Evolutionary conservation across 148 eudicot species (phyloP), one percentile per base, ranked within the genome.

Genomic region (Salicornia ramosissima): DNA sequence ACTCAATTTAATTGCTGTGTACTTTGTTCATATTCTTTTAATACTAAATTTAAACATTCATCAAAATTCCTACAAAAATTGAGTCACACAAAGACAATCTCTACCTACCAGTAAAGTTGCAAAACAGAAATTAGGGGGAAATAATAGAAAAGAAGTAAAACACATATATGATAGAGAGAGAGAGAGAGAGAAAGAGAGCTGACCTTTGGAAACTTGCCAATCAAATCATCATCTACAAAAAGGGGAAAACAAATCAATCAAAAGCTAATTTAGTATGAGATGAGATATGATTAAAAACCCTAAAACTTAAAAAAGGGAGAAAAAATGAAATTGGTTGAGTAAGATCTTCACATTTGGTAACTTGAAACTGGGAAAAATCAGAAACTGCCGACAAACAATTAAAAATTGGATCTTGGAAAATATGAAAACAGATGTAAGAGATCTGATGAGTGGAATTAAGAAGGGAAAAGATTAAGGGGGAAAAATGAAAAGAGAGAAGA

Each of bases 51-150:
- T 36, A 36, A 36, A 25, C 8, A 11, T 55, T 55, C 31, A n/a
- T 11, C 24, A 24, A 55, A 47, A 12, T 60, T 60, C 54, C 60
- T 50, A 8, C 40, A 68, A 52, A 59, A 52, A 42, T 22, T 46
- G 47, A 65, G 50, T 46, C 75, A 65, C 79, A 43, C 75, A 76
- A 70, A 76, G 74, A 71, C 62, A 61, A 59, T 36, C 43, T 14
- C 68, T 14, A 59, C 51, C 15, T 29, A 57, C 14, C 12, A 50
- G 7, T n/a, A 64, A 26, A 75, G 28, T 0, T 60, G 12, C 4
- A 34, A 33, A 58, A 29, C 64, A 39, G 18, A 53, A 36, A 30
- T 28, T 16, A 49, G 49, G 21, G 21, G 7, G 3, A 65, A 15
- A 73, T 0, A 6, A 10, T 6, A 28, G n/a, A 10, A 68, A 50